phyloP scores from a whole-genome alignment of 805 yeast genomes.

The Wickerhamiella qilinensis region DNA sequence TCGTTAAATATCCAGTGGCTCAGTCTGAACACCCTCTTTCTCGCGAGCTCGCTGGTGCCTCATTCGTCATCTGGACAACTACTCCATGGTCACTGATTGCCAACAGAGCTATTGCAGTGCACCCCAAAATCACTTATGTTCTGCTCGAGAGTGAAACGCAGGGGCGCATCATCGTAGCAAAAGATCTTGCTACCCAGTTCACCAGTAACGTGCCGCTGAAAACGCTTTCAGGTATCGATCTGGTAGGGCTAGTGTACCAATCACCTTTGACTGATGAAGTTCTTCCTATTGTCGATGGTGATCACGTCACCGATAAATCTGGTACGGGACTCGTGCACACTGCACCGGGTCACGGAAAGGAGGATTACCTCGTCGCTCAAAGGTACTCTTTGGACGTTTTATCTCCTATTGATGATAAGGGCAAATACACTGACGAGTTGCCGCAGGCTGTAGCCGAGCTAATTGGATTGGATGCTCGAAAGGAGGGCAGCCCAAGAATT shows the following conservation, averaged over 20 bases:
- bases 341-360: constrained; percentile 97
- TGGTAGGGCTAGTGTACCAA: constrained; percentile 31
- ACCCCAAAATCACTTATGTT: constrained; percentile 42
- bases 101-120: constrained; percentile 66
- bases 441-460: constrained; percentile 33
- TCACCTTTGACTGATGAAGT: constrained; percentile 35
- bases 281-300: constrained; percentile 59
- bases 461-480: constrained; percentile 44
- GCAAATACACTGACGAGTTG: constrained; percentile 42
- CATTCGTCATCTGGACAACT: constrained; percentile 71
- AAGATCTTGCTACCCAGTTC: constrained; percentile 29
- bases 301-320: constrained; percentile 60
- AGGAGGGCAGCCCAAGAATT: constrained; percentile 36
- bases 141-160: constrained; percentile 23
- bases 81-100: constrained; percentile 97
- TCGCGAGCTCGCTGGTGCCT: constrained; percentile 1
- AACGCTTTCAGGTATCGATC: constrained; percentile 27
- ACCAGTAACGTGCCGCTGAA: constrained; percentile 12
- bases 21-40: not conserved
- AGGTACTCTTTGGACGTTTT: constrained; percentile 38
- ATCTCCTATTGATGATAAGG: constrained; percentile 69
- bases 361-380: constrained; percentile 65
- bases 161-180: constrained; percentile 42
- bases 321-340: constrained; percentile 96
- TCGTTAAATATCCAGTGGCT: constrained; percentile 7